Evolutionary conservation across 345 rosid genomes (phyloP), one percentile per base, ranked within the genome.

Genomic region (Turnera subulata): DNA sequence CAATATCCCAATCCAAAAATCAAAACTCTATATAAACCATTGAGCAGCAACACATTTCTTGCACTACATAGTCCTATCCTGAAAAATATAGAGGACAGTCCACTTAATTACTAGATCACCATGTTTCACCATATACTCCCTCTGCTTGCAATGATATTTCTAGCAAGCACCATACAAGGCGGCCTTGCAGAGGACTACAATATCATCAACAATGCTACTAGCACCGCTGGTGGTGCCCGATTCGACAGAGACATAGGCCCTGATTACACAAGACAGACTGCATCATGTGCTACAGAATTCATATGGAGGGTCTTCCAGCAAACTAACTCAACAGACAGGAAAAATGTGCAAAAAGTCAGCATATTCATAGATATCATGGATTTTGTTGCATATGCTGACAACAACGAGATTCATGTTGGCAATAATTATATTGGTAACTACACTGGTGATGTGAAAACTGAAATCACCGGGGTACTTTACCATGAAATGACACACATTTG

Each of bases 401-500:
- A 40, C 47, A 15, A 58, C 2, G 64, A 68, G 20, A 72, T 58
- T 20, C 73, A 70, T 7, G 53, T 75, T 2, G 51, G 73, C 19
- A 44, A 57, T 15, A 6, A 46, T 0, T 76, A 76, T 38, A 53
- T 65, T 10, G 67, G 50, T 7, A 20, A 8, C 23, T 72, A 72
- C 26, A 32, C 40, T 0, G 88, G 87, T 0, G 76, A 86, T 22
- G 43, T 78, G 1, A 82, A 26, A 55, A 56, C 39, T n/a, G 89
- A 82, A 59, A 70, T 82, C 46, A 69, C 65, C 0, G 89, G 93
- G 4, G 80, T 90, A 1, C 32, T 86, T 46, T 86, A 89, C 52
- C 90, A 86, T 7, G 95, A 82, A 56, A 83, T 82, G 76, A 63
- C 78, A 0, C 90, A 84, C 38, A 55, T 83, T 12, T 85, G 86